A percentile compares a stretch with the other conserved stretches of the same genome.
These are phyloP conservation scores for Xylaria sp. DNA, from an alignment of 2,329 filamentous ascomycete genomes.

Conservation along the genomic window DNA sequence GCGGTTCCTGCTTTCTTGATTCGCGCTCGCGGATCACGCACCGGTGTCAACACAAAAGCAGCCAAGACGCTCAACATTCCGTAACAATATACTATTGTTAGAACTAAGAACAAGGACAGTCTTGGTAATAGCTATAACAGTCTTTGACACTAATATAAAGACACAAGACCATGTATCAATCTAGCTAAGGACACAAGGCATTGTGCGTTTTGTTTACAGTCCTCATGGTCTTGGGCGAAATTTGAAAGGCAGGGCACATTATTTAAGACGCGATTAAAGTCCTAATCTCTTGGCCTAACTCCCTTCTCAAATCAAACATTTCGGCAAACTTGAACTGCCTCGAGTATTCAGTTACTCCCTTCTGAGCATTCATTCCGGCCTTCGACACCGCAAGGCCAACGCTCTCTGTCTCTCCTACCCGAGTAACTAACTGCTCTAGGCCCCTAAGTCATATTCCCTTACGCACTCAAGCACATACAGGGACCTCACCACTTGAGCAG, in stretches of 20 bases:
- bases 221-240: not conserved
- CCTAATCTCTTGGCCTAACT: not conserved
- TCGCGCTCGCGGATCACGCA: no score
- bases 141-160: not conserved
- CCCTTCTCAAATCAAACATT: not conserved
- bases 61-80: no score
- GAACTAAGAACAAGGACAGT: not conserved
- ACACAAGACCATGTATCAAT: not conserved
- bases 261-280: not conserved
- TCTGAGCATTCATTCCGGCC: not conserved
- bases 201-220: not conserved
- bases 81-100: no score
- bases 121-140: not conserved
- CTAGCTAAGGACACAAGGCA: not conserved
- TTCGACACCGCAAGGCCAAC: not conserved
- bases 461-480: not conserved
- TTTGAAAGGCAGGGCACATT: not conserved
- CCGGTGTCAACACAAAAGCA: no score
- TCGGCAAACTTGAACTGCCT: not conserved
- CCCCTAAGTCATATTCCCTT: not conserved
- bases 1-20: no score
- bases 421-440: not conserved
- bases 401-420: not conserved
- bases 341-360: not conserved
- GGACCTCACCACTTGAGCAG: not conserved